These are phyloP conservation scores for Trichoderma breve DNA, from an alignment of 2,329 filamentous ascomycete genomes.

Conservation along the genomic window DNA sequence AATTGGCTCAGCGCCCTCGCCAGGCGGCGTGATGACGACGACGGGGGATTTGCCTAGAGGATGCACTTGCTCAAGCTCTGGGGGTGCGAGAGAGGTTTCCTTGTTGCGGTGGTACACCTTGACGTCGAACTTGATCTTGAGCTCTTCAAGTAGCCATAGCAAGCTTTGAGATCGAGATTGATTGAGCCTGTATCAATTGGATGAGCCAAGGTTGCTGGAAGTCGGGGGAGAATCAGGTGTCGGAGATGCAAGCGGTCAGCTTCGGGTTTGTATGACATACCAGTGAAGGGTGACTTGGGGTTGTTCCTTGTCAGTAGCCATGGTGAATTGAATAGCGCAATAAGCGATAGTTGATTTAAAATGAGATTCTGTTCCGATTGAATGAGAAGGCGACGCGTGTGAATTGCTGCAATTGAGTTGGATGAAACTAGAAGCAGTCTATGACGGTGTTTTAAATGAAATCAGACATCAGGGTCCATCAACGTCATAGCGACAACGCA, in stretches of 20 bases:
- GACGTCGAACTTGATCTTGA: constrained; percentile 74
- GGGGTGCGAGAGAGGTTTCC: constrained; percentile 65
- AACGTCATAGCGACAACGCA: background rate
- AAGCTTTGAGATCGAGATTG: constrained; percentile 79
- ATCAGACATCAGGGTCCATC: background rate
- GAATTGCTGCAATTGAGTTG: background rate
- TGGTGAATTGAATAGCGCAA: background rate
- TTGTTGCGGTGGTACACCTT: constrained; percentile 71
- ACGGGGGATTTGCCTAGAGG: constrained; percentile 85
- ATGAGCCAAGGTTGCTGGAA: background rate
- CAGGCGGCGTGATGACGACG: constrained; percentile 58
- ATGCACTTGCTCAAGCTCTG: constrained; percentile 74
- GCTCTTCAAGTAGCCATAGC: constrained; percentile 82
- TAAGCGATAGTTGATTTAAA: background rate
- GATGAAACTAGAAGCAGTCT: background rate
- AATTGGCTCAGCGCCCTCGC: constrained; percentile 41
- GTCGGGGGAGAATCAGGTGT: background rate
- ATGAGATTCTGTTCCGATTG: background rate
- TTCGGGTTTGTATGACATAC: constrained; percentile 37
- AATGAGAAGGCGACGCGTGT: background rate
- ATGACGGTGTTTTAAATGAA: background rate
- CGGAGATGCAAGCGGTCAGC: background rate
- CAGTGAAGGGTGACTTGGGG: constrained; percentile 63
- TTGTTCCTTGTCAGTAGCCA: constrained; percentile 32
- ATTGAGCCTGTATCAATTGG: constrained; percentile 62